Conservation (phyloP, 352 stramenopile genomes). For the Phytopythium ostracodes region DNA sequence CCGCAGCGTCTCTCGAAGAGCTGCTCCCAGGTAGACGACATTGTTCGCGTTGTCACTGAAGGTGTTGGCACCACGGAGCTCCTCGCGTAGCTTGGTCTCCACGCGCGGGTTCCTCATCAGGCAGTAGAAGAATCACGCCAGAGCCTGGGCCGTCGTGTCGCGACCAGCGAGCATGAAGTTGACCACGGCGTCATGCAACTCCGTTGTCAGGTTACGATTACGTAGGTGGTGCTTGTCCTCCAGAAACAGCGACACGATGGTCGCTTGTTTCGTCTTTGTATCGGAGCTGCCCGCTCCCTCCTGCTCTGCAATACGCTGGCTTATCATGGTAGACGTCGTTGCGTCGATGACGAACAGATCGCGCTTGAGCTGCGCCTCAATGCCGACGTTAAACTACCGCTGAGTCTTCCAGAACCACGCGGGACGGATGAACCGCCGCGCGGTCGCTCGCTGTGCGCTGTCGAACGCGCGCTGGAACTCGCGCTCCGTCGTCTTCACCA, state of each 20-base stretch:
- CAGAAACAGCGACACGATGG: conserved; percentile 5
- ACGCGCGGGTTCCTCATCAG: conserved; percentile 20
- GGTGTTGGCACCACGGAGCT: conserved; percentile 22
- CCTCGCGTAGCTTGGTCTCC: conserved; percentile 19
- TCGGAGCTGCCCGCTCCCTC: no score
- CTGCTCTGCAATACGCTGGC: no score
- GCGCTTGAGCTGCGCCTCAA: conserved; percentile 17
- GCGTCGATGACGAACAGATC: no score
- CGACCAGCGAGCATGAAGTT: conserved; percentile 1
- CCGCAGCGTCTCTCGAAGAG: conserved; percentile 12
- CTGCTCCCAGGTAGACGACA: conserved; percentile 24
- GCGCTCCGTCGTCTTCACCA: no score
- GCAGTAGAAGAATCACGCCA: conserved; percentile 17
- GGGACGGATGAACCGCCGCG: conserved; percentile 3
- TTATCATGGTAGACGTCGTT: no score
- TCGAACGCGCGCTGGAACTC: conserved; percentile 18
- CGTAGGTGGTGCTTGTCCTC: neutral
- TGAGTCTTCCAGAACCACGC: conserved; percentile 8
- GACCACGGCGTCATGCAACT: neutral
- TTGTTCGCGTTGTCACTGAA: neutral
- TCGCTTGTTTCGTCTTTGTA: neutral
- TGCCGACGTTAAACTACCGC: conserved; percentile 20
- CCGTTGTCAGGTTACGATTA: neutral
- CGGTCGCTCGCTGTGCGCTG: neutral
- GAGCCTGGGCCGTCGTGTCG: conserved; percentile 2